A percentile compares a stretch with the other conserved stretches of the same genome.
These are phyloP conservation scores for Plectosphaerella plurivora DNA, from an alignment of 2,329 filamentous ascomycete genomes.

Conservation along the genomic window DNA sequence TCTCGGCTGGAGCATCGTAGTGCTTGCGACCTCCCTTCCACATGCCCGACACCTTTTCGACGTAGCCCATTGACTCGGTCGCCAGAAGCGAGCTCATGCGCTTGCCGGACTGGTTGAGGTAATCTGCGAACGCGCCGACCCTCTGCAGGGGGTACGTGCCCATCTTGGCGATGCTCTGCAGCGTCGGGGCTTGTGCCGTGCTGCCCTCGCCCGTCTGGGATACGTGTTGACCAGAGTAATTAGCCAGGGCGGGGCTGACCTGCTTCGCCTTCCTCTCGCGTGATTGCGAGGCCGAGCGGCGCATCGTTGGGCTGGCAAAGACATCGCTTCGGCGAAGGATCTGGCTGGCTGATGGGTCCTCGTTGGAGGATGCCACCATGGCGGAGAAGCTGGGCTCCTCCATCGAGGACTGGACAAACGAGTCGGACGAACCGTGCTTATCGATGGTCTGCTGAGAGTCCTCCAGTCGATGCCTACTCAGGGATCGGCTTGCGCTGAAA, in stretches of 20 bases:
- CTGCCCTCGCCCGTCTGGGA: slow-evolving; percentile 32
- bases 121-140: slow-evolving; percentile 77
- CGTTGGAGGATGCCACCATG: slow-evolving; percentile 59
- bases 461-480: slow-evolving; percentile 40
- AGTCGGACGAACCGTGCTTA: slow-evolving; percentile 65
- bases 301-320: slow-evolving; percentile 75
- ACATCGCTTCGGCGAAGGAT: slow-evolving; percentile 84
- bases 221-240: slow-evolving; percentile 21
- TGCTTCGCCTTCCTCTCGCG: slow-evolving; percentile 9
- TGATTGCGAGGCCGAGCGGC: slow-evolving; percentile 36
- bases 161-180: slow-evolving; percentile 52
- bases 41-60: slow-evolving; percentile 96
- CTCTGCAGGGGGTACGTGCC: slow-evolving; percentile 78
- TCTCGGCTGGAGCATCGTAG: slow-evolving; percentile 62
- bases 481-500: slow-evolving; percentile 55
- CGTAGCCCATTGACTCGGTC: slow-evolving; percentile 91
- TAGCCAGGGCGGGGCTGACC: slow-evolving; percentile 4
- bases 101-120: slow-evolving; percentile 72
- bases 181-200: slow-evolving; percentile 29
- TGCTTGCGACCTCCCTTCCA: slow-evolving; percentile 89
- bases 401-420: slow-evolving; percentile 65
- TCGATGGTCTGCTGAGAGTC: slow-evolving; percentile 43
- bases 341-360: slow-evolving; percentile 81
- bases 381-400: slow-evolving; percentile 73
- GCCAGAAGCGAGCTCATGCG: slow-evolving; percentile 79